Conservation (phyloP, 2,329 filamentous ascomycete genomes). For the Ambrosiella cleistominuta region DNA sequence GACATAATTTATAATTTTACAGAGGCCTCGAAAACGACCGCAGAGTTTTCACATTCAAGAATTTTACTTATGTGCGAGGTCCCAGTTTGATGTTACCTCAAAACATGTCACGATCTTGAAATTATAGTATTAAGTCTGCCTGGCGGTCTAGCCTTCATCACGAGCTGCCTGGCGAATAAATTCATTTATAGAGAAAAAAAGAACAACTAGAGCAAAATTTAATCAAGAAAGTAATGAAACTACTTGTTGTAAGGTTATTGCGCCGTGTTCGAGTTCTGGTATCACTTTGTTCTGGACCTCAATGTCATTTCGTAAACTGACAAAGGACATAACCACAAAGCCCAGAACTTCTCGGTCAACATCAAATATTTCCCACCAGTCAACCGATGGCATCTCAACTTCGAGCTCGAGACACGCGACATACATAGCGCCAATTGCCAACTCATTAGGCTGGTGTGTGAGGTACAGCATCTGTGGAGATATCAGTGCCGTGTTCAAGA, state of each 20-base stretch:
- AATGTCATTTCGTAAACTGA: conserved; percentile 58
- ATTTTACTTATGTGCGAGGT: not conserved
- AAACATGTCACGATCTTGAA: not conserved
- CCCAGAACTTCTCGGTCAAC: conserved; percentile 87
- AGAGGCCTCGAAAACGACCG: too few relatives aligned
- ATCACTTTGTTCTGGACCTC: conserved; percentile 39
- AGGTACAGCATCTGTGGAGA: conserved; percentile 80
- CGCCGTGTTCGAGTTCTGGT: conserved; percentile 28
- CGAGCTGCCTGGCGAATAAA: not conserved
- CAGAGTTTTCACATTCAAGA: too few relatives aligned
- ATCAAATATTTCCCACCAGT: conserved; percentile 98
- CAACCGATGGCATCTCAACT: conserved; percentile 61
- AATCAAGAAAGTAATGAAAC: conserved; percentile 23
- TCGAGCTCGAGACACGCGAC: conserved; percentile 63
- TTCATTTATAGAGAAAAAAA: not conserved
- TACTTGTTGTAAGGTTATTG: conserved; percentile 41
- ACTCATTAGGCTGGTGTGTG: conserved; percentile 72
- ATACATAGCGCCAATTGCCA: conserved; percentile 82
- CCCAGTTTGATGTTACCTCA: too few relatives aligned
- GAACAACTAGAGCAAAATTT: not conserved
- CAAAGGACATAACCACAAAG: conserved; percentile 73
- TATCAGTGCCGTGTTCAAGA: conserved; percentile 73
- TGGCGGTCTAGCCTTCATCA: not conserved
- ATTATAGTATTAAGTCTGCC: not conserved
- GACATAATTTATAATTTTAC: too few relatives aligned